Evolutionary conservation across 2,329 filamentous ascomycete species (phyloP).

Genomic region (Diaporthe aspalathi): DNA sequence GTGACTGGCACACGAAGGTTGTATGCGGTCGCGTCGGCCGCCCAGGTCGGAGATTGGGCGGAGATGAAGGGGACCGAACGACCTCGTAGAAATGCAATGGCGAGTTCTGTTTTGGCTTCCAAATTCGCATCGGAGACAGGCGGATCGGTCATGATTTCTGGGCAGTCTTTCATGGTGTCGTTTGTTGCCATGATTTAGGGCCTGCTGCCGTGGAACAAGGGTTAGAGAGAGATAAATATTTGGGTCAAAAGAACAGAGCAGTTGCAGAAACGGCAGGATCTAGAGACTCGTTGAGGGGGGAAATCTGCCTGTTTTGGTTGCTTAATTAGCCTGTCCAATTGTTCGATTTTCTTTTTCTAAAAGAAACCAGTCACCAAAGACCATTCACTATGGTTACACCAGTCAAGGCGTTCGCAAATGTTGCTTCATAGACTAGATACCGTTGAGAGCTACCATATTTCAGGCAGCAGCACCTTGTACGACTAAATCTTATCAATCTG

Average conservation of each 20-base stretch:
- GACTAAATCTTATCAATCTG: background rate
- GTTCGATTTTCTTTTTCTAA: no score
- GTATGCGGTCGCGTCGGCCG: conserved; percentile 47
- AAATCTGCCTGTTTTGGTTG: background rate
- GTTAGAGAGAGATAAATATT: background rate
- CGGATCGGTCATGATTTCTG: background rate
- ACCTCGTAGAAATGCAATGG: conserved; percentile 25
- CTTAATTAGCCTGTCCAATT: background rate
- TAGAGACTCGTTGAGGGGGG: no score
- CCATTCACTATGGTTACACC: background rate
- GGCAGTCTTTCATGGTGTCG: background rate
- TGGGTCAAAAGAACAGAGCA: background rate
- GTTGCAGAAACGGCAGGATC: background rate
- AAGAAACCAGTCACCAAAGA: background rate
- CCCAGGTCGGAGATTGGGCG: conserved; percentile 47
- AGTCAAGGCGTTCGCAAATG: background rate
- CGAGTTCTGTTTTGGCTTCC: background rate
- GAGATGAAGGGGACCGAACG: conserved; percentile 32
- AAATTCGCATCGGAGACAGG: background rate
- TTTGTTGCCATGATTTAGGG: background rate
- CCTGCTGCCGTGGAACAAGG: background rate
- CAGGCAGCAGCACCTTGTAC: background rate
- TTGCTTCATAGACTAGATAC: background rate
- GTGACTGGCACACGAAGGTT: conserved; percentile 50
- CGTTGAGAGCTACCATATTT: background rate